phyloP scores from a whole-genome alignment of 73 alveolate species.

The Paramecium biaurelia region DNA sequence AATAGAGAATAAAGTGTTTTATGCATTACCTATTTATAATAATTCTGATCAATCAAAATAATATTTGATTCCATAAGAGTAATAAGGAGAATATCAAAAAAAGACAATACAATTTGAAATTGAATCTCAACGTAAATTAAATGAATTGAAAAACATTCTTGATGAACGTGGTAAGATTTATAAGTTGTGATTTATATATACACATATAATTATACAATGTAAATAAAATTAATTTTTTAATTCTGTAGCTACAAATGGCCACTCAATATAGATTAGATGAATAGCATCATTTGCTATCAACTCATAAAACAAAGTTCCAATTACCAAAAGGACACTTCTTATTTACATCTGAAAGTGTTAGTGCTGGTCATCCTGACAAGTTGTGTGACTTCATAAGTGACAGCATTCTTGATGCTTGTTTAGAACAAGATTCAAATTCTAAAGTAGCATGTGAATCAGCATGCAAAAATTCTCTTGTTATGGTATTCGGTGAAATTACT shows the following conservation, averaged over 20 bases:
- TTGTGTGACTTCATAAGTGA: conserved; percentile 97
- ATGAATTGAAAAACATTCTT: conserved; percentile 13
- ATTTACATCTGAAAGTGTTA: conserved; percentile 97
- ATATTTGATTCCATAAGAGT: not conserved
- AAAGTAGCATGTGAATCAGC: conserved; percentile 97
- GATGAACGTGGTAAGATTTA: conserved; percentile 10
- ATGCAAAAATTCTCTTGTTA: conserved; percentile 91
- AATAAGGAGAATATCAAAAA: conserved; percentile 12
- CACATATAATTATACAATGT: not conserved
- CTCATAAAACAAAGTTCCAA: conserved; percentile 39
- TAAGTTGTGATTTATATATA: not conserved
- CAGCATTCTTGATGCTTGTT: conserved; percentile 97
- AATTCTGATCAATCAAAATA: not conserved
- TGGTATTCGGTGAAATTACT: conserved; percentile 95
- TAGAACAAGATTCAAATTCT: conserved; percentile 91
- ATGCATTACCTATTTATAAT: conserved; percentile 9
- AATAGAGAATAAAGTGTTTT: not conserved
- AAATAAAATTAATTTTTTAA: not conserved
- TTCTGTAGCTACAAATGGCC: not conserved
- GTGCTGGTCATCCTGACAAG: conserved; percentile 99
- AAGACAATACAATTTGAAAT: not conserved
- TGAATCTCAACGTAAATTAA: not conserved
- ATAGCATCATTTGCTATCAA: not conserved
- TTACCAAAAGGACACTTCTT: conserved; percentile 80
- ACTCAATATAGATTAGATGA: not conserved